Percentiles rank a stretch among this genome's conserved stretches.
phyloP scores from a whole-genome alignment of 1,284 basidiomycete genomes.

The Kalmanozyma brasiliensis region DNA sequence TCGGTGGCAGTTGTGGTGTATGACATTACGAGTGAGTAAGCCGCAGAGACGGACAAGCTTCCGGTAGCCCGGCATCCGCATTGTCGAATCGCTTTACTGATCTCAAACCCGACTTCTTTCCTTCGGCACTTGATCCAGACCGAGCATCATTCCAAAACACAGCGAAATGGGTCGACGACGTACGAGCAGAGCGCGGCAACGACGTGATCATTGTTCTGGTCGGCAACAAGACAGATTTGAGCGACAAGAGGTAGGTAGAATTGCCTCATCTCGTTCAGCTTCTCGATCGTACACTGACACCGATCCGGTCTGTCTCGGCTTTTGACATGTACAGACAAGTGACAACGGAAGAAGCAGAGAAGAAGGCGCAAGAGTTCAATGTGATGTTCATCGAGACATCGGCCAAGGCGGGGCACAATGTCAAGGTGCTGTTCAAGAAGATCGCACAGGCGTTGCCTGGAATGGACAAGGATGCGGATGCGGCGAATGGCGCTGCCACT shows the following conservation, averaged over 20 bases:
- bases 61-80: too few relatives aligned
- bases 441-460: constrained; percentile 98
- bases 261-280: not conserved
- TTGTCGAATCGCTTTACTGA: not conserved
- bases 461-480: constrained; percentile 82
- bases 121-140: constrained; percentile 70
- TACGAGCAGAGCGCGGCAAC: constrained; percentile 93
- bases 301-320: not conserved
- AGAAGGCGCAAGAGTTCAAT: constrained; percentile 88
- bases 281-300: not conserved
- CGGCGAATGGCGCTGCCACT: constrained; percentile 68
- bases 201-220: constrained; percentile 99
- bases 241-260: constrained; percentile 60
- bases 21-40: constrained; percentile 90
- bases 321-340: constrained; percentile 76
- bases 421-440: constrained; percentile 98
- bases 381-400: constrained; percentile 99
- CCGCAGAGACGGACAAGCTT: not conserved
- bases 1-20: constrained; percentile 98
- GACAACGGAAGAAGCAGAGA: constrained; percentile 96
- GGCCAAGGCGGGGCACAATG: constrained; percentile 98
- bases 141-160: constrained; percentile 97
- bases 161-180: constrained; percentile 99
- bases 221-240: constrained; percentile 94
- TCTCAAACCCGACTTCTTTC: not conserved